Conservation (phyloP, 306 rosid genomes). For the Dalbergia cochinchinensis region DNA sequence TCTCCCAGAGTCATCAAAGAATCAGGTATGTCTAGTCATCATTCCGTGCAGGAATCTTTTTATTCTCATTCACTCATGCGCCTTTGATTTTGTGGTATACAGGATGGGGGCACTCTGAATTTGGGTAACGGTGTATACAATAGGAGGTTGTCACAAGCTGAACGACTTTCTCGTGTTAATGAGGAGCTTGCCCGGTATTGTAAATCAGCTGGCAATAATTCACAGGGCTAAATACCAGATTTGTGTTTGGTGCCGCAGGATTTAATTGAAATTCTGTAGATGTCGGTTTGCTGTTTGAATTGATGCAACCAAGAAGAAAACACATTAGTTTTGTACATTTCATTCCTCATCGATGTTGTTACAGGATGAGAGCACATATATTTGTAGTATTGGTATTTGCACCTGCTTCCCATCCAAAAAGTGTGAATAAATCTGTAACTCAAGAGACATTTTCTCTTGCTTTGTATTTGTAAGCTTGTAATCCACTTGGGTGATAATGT, state of each 20-base stretch:
- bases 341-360: background rate
- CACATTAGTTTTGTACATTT: conserved; percentile 23
- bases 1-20: conserved; percentile 52
- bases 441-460: background rate
- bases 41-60: background rate
- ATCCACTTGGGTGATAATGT: background rate
- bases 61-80: conserved; percentile 13
- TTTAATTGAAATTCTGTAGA: conserved; percentile 29
- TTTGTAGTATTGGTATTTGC: background rate
- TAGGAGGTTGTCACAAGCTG: conserved; percentile 68
- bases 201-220: conserved; percentile 59
- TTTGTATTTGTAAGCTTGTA: conserved; percentile 15
- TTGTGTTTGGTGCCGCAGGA: background rate
- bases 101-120: conserved; percentile 57
- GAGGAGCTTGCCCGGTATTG: conserved; percentile 63
- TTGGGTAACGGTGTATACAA: conserved; percentile 56
- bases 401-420: background rate
- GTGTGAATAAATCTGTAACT: background rate
- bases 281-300: background rate
- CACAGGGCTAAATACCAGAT: conserved; percentile 44
- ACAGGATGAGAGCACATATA: background rate
- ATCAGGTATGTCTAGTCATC: conserved; percentile 54
- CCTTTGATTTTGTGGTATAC: conserved; percentile 43
- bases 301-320: background rate
- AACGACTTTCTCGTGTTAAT: conserved; percentile 66